Base-by-base conservation (phyloP, 257 asterid species). In the Paulownia fortunei region DNA sequence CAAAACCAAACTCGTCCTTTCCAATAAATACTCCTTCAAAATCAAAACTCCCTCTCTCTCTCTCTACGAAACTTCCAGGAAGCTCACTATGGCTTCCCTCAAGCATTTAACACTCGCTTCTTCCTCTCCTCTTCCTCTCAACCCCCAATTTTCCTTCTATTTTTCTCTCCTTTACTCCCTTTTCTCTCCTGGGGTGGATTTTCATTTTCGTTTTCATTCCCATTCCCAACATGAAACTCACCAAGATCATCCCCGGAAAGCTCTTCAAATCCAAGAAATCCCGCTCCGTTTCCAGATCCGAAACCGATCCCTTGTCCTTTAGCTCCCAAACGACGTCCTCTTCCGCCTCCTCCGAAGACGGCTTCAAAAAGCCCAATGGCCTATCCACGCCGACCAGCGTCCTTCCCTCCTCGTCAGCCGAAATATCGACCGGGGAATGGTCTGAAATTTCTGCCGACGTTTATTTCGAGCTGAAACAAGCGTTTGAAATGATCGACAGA, bases 361-460 rank as follows among this genome's bases (percentile, higher is more conserved):
- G n/a, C 18, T 68, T 59, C 82, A 84, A 86, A 39, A 81, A 75
- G n/a, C 58, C 81, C 8, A 26, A 59, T 68, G 92, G 89, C 8
- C 3, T 76, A 0, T 67, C 88, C 37, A 90, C 98, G 46, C 97
- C 97, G 0, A 90, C 92, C 6, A 94, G 96, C 88, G 97, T 92
- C 23, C 83, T 93, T 2, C 97, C 97, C 0, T 2, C 88, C 23
- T 10, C 70, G 4, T 82, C 84, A 6, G 61, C 69, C 26, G 90
- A 74, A 23, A 81, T 78, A 56, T 81, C 90, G 24, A 1, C 82
- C 41, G 87, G 80, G 26, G 91, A 90, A 2, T 88, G 91, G 91
- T 72, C 93, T 0, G 86, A 85, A 27, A 58, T 83, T 58, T 69
- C 89, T 10, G 75, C 83, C 36, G 83, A 77, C 1, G 83, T 84